These are phyloP conservation scores for Pyrus pyrifolia DNA, from an alignment of 306 rosid species.

Conservation along the genomic window DNA sequence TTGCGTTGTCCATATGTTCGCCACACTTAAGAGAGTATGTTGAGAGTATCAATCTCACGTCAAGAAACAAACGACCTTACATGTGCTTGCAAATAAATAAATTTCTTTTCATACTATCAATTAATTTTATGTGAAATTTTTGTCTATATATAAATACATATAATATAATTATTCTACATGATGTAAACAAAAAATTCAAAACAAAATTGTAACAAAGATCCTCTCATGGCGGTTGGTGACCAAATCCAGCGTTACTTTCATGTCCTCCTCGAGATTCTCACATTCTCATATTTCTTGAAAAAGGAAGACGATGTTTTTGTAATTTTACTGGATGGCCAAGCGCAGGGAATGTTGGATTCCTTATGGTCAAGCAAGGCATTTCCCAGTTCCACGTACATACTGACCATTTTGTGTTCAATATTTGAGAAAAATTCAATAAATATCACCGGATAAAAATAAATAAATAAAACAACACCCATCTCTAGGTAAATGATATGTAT, in stretches of 20 bases:
- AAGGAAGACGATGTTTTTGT: slow-evolving; percentile 17
- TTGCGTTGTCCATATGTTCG: no score
- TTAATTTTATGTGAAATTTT: no score
- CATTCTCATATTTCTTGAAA: slow-evolving; percentile 45
- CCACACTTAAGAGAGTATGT: no score
- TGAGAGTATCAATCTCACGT: no score
- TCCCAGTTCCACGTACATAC: slow-evolving; percentile 21
- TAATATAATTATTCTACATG: background rate
- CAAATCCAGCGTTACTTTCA: slow-evolving; percentile 54
- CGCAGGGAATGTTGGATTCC: slow-evolving; percentile 66
- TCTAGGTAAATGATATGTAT: slow-evolving; percentile 13
- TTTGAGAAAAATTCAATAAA: slow-evolving; percentile 8
- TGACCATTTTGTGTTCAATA: slow-evolving; percentile 17
- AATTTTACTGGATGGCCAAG: slow-evolving; percentile 59
- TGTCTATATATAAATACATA: background rate
- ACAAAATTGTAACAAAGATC: slow-evolving; percentile 24
- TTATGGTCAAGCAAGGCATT: slow-evolving; percentile 18
- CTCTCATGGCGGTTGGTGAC: slow-evolving; percentile 55
- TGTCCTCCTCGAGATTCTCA: slow-evolving; percentile 73
- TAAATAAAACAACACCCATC: background rate
- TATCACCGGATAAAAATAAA: background rate
- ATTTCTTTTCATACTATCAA: no score
- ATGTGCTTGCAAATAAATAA: no score
- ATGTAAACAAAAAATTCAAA: background rate
- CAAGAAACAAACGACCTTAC: no score